Evolutionary conservation across 768 basidiomycete species (phyloP), one percentile per base, ranked within the genome.

Genomic region (Lactarius hatsudake): DNA sequence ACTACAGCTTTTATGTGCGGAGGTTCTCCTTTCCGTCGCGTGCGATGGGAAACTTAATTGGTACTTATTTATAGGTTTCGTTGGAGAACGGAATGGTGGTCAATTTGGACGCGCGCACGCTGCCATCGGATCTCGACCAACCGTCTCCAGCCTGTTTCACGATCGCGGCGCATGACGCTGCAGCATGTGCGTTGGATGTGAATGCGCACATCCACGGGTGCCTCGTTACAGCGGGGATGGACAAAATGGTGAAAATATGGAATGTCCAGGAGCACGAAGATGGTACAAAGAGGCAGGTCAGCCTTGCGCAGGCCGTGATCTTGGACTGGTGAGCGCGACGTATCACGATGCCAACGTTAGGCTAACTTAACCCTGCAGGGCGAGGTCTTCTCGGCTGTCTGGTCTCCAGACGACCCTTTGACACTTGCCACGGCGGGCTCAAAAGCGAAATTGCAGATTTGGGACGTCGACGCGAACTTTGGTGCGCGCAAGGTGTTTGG

Each of bases 211-310:
- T 98, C 48, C 87, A 86, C 62, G 97, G 97, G 1, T 96, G 93
- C 76, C 81, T 99, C 71, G 93, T 85, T 20, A 98, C 97, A 0
- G 97, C 96, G 23, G 97, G 97, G 2, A 88, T 90, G 23, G 97
- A 98, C 81, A 97, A 96, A 75, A 79, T 93, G 40, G 93, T 97
- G 75, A 98, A 98, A 77, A 82, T 98, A 5, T 99, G 97, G 97
- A 98, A 98, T 74, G 81, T 96, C 57, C 81, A 79, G 53, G 89
- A 91, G 67, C 87, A 86, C 56, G 81, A 82, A 20, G 78, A 77
- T 20, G 81, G 79, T 8, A 87, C 84, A 34, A 91, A 90, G 79
- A 81, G 86, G 42, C 85, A 85, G 63, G 91, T 96, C 74, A 91
- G 88, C 75, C 81, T 96, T 69, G 93, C 20, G 88, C 88, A 3